Evolutionary conservation across 1,284 basidiomycete species (phyloP), one percentile per base, ranked within the genome.

Genomic region (Trichosporon ovoides): DNA sequence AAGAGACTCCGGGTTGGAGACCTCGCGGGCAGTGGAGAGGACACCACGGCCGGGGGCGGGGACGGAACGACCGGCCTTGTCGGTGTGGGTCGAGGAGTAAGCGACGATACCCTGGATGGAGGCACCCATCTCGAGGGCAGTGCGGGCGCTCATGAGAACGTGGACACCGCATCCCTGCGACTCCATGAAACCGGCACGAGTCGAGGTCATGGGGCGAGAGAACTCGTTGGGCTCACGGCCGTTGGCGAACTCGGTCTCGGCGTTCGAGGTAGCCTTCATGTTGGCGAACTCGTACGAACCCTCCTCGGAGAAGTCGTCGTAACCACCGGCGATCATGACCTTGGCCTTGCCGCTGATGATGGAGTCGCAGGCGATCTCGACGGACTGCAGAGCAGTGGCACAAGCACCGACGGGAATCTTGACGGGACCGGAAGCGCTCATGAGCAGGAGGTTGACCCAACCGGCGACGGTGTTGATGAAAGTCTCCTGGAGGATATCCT

Each of bases 351-450:
- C 91, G 5, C 88, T 88, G 40, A 96, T 78, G 63, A 98, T 88
- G 0, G 91, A 91, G 73, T 98, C 96, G 69, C 89, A 88, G 18
- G 93, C 95, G 66, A 98, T 98, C 78, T 98, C 95, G 52, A 98
- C 81, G 9, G 95, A 98, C 79, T 98, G 96, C 34, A 98, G 83
- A 20, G 94, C 95, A 13, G 95, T 98, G 22, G 96, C 96, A 72
- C 95, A 98, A 64, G 96, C 96, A 66, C 96, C 95, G 63, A 98
- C 96, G 50, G 95, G 94, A 67, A 97, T 97, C 82, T 98, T 98
- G 79, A 98, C 91, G 7, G 95, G 95, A 58, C 95, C 95, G 68
- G 88, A 89, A 2, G 94, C 94, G 1, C 94, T 97, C 75, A 98
- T 78, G 10, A 98, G 83, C 12, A 98, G 82, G 46, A 98, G 78